A percentile compares a stretch with the other conserved stretches of the same genome.
These are phyloP conservation scores for Penicillium samsonianum DNA, from an alignment of 495 filamentous ascomycete genomes.

Conservation along the genomic window DNA sequence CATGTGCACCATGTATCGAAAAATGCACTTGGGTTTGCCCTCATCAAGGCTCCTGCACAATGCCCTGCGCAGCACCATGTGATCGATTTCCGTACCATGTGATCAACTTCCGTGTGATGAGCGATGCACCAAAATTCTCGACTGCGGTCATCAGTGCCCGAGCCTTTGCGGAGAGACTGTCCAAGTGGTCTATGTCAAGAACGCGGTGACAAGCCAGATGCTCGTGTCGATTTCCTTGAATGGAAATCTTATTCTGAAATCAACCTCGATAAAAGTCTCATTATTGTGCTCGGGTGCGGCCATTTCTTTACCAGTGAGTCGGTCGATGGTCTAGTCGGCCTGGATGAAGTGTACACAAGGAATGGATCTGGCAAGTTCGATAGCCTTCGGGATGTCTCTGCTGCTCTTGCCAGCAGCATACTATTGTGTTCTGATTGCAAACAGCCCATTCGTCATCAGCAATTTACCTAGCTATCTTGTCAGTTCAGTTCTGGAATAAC, in stretches of 20 bases:
- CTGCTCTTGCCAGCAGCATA: slow-evolving; percentile 16
- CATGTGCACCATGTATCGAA: slow-evolving; percentile 62
- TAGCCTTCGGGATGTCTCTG: slow-evolving; percentile 15
- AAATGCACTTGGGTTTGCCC: slow-evolving; percentile 54
- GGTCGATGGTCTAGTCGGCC: slow-evolving; percentile 17
- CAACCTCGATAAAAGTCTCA: slow-evolving; percentile 13
- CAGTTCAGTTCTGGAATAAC: not conserved
- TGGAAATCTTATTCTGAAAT: slow-evolving; percentile 15
- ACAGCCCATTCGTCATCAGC: not conserved
- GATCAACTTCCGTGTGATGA: slow-evolving; percentile 60
- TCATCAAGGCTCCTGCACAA: slow-evolving; percentile 50
- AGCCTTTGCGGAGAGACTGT: slow-evolving; percentile 60
- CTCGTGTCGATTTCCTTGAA: slow-evolving; percentile 15
- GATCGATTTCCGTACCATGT: slow-evolving; percentile 59
- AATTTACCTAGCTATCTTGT: not conserved
- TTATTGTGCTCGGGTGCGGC: slow-evolving; percentile 13
- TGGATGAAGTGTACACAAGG: slow-evolving; percentile 17
- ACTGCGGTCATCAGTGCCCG: slow-evolving; percentile 66
- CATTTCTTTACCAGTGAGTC: slow-evolving; percentile 18
- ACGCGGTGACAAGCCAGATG: slow-evolving; percentile 12
- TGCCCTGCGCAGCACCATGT: slow-evolving; percentile 59
- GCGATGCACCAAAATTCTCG: slow-evolving; percentile 36
- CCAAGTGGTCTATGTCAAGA: slow-evolving; percentile 32
- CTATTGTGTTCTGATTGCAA: slow-evolving; percentile 1
- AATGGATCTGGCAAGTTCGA: slow-evolving; percentile 17